Base-by-base conservation (phyloP, 2,329 filamentous ascomycete genomes). In the Diplodia intermedia region DNA sequence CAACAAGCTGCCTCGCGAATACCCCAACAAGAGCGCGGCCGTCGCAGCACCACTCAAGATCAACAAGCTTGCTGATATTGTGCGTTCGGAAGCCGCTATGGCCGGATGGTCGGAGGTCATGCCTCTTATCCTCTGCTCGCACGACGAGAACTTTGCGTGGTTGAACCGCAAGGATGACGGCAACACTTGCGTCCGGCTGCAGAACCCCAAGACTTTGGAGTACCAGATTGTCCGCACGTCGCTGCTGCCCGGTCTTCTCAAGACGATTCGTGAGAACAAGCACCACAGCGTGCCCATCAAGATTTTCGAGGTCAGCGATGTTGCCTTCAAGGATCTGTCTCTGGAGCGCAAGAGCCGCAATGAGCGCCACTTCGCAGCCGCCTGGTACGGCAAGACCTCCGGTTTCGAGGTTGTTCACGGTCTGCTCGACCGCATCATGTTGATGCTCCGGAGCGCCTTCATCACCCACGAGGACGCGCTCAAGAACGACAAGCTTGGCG, bases 141-240 rank as follows among this genome's bases (percentile, higher is more conserved):
- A 97, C 79, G 94, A 98, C 76, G 95, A 99, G 85, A 99, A 99
- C 83, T 99, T 98, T 79, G 90, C 86, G 69, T 97, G 92, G 91
- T 85, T 99, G 63, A 97, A 97, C 82, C 90, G 93, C 76, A 89
- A 89, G 76, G 94, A 97, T 73, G 91, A 97, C 74, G 92, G 92
- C 71, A 90, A 86, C 69, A 93, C 90, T 0, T 93, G 92, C 33
- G 88, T 97, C 72, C 90, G 89, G 74, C 89, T 97, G 50, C 92
- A 92, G 71, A 97, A 97, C 79, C 94, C 94, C 67, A 97, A 97
- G 84, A 96, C 93, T 0, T 86, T 89, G 31, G 94, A 97, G 78
- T 97, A 97, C 81, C 94, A 97, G 80, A 90, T 97, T 67, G 94
- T 97, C 31, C 90, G 94, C 69, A 97, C 94, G 31, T 92, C 89